Conservation (phyloP, 2,329 filamentous ascomycete species). For the Thelonectria olida region DNA sequence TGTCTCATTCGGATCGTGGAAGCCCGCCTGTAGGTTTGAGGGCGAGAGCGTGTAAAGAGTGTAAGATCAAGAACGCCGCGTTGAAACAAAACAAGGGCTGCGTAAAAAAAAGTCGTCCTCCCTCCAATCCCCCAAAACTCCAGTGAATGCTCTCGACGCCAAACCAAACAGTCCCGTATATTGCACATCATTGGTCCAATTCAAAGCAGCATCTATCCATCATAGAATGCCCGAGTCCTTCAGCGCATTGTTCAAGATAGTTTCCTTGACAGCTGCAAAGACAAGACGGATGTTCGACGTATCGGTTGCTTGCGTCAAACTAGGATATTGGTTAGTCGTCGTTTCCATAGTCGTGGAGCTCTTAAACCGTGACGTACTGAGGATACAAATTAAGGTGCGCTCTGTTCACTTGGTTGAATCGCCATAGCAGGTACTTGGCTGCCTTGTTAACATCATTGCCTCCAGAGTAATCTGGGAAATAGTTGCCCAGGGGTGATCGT, state of each 20-base stretch:
- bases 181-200: slow-evolving; percentile 33
- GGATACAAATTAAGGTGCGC: slow-evolving; percentile 97
- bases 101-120: slow-evolving; percentile 37
- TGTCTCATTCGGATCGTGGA: slow-evolving; percentile 21
- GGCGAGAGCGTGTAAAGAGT: slow-evolving; percentile 24
- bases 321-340: slow-evolving; percentile 49
- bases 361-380: slow-evolving; percentile 71
- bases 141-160: slow-evolving; percentile 42
- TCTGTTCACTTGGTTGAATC: slow-evolving; percentile 98
- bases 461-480: slow-evolving; percentile 97
- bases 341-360: neutral
- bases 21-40: slow-evolving; percentile 20
- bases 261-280: slow-evolving; percentile 98
- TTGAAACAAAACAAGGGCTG: slow-evolving; percentile 32
- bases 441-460: slow-evolving; percentile 98
- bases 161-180: slow-evolving; percentile 33
- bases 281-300: slow-evolving; percentile 98
- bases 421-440: slow-evolving; percentile 96
- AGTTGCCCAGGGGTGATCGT: slow-evolving; percentile 89
- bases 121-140: slow-evolving; percentile 36
- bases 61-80: slow-evolving; percentile 27
- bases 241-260: slow-evolving; percentile 96
- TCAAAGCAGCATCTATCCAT: slow-evolving; percentile 43
- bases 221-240: slow-evolving; percentile 97
- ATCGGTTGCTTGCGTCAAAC: slow-evolving; percentile 97